Base-by-base conservation (phyloP, 2,329 filamentous ascomycete species). In the Sporothrix sp. region DNA sequence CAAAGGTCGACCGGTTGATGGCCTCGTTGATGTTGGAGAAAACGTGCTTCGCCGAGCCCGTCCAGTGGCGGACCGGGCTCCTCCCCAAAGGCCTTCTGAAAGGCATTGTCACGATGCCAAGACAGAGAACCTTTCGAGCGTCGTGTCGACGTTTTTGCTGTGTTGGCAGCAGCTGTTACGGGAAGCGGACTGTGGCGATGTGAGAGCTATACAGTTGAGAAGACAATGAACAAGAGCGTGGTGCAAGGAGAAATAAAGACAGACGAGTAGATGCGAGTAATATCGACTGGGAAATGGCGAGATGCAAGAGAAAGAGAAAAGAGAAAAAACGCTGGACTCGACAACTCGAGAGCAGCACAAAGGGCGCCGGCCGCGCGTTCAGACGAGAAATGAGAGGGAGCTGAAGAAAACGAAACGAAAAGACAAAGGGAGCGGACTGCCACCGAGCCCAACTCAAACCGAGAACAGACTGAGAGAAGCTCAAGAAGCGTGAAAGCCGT, bases 41-140 rank as follows among this genome's bases (percentile, higher is more conserved):
- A 78, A 75, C 60, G 73, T 77, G 59, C 71, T 78, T 37, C 62
- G 74, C 44, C 76, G 75, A 75, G 73, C 72, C 7, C 73, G 78
- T 50, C 72, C 71, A 40, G 66, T 72, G 44, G 63, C 67, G 52
- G 71, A 79, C 62, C 66, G 69, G 7, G 67, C 48, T 25, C 7
- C 48, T 33, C 9, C n/a, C 10, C 14, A 16, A 25, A 7, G 46
- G 21, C 16, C 30, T 44, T 16, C 20, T 11, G 32, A 50, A 30
- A 11, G n/a, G 18, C 50, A 52, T 55, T 6, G 10, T 32, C 25
- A 32, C 3, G 10, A 7, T 14, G n/a, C n/a, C n/a, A n/a, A n/a
- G n/a, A n/a, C n/a, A n/a, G n/a, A n/a, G n/a, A n/a, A n/a, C n/a
- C n/a, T n/a, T n/a, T n/a, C n/a, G n/a, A n/a, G n/a, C n/a, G n/a